These are phyloP conservation scores for Rhinocladiella mackenziei DNA, from an alignment of 2,329 filamentous ascomycete genomes.

Conservation along the genomic window DNA sequence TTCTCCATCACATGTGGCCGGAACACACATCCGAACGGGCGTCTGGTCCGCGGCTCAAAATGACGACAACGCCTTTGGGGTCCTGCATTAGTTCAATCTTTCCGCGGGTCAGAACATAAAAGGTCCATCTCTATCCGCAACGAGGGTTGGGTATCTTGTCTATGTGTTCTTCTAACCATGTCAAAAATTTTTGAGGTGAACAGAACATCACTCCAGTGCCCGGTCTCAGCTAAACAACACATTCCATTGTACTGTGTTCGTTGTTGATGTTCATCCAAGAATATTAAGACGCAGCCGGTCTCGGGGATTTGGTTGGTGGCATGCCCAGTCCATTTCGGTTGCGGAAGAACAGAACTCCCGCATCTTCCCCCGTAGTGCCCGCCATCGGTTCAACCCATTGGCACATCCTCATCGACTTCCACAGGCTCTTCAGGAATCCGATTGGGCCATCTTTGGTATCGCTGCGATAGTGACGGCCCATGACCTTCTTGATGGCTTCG, in stretches of 20 bases:
- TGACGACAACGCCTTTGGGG: too few species aligned
- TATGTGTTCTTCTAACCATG: too few species aligned
- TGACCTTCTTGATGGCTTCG: slow-evolving; percentile 89
- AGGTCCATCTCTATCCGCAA: too few species aligned
- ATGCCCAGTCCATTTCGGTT: slow-evolving; percentile 85
- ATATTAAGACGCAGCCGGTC: slow-evolving; percentile 11
- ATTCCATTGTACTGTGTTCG: slow-evolving; percentile 1
- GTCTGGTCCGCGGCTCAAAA: too few species aligned
- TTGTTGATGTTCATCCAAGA: background rate
- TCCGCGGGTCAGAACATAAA: too few species aligned
- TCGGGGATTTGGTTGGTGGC: slow-evolving; percentile 37
- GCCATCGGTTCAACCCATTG: slow-evolving; percentile 95
- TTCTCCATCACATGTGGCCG: too few species aligned
- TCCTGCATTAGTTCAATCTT: too few species aligned
- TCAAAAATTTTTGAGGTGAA: too few species aligned
- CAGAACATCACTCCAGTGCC: too few species aligned
- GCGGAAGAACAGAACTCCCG: slow-evolving; percentile 88
- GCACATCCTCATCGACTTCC: slow-evolving; percentile 76
- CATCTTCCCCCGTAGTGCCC: slow-evolving; percentile 72
- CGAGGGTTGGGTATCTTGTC: too few species aligned
- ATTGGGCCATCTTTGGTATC: slow-evolving; percentile 70
- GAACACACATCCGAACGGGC: too few species aligned
- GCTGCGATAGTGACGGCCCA: slow-evolving; percentile 91
- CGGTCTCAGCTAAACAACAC: too few species aligned
- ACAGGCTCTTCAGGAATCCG: slow-evolving; percentile 83